Conservation (phyloP, 805 yeast genomes). For the Candida orba region DNA sequence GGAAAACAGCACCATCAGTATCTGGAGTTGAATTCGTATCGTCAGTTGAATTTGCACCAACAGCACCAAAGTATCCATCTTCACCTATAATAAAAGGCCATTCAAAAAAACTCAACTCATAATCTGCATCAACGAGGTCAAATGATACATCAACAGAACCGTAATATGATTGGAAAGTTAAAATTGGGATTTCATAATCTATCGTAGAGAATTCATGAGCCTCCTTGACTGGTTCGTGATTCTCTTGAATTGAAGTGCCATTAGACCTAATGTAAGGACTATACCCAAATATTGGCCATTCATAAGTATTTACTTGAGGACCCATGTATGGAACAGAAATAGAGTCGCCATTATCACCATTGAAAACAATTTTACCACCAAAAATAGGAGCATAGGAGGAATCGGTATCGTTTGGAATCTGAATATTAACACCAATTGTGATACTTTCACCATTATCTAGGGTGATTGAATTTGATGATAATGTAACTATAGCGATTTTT, state of each 20-base stretch:
- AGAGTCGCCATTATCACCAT: constrained; percentile 12
- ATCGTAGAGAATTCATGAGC: not conserved
- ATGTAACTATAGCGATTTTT: constrained; percentile 3
- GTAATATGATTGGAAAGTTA: constrained; percentile 5
- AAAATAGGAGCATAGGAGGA: constrained; percentile 5
- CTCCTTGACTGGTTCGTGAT: not conserved
- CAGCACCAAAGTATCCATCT: constrained; percentile 8
- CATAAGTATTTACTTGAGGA: constrained; percentile 7
- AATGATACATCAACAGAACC: constrained; percentile 8
- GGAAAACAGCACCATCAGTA: not conserved
- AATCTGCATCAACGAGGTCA: constrained; percentile 12
- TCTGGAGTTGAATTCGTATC: constrained; percentile 3
- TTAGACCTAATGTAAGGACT: not conserved
- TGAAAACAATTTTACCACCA: constrained; percentile 9
- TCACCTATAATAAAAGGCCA: constrained; percentile 7
- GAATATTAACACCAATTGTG: constrained; percentile 7
- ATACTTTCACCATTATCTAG: constrained; percentile 10
- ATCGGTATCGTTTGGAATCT: constrained; percentile 2
- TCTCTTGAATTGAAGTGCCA: too few species aligned
- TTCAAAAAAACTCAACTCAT: constrained; percentile 1
- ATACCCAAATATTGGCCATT: constrained; percentile 7
- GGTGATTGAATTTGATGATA: not conserved
- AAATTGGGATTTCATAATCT: constrained; percentile 3
- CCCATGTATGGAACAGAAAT: constrained; percentile 15
- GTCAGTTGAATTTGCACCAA: not conserved